Base-by-base conservation (phyloP, 106 monocot genomes). In the Alisma plantagoaquatica region DNA sequence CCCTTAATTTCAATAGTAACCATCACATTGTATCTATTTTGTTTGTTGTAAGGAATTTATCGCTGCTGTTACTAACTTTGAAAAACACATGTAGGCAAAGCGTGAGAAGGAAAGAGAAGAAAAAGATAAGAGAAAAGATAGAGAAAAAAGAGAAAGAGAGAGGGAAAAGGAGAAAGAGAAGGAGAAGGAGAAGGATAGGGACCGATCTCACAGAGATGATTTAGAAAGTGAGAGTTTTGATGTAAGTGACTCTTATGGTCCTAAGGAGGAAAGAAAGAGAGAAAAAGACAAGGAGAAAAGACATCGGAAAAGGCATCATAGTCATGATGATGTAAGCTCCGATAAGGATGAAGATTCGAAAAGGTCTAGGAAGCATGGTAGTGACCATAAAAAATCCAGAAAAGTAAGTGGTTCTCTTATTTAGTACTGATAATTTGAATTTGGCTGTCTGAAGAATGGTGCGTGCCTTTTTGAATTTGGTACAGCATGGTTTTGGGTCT, bases 211-310 rank as follows among this genome's bases (percentile, higher is more conserved):
- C 49, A 94, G 72, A 47, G 83, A 86, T 42, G 92, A 94, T 23
- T 43, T 33, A 28, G 80, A 80, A 27, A 59, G 49, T 47, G 80
- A 78, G 46, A 68, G 23, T 70, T 47, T 57, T 60, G 98, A 90
- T 63, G 57, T 57, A 25, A 20, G 43, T 26, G 82, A 77, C 32
- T 54, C 43, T 33, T 75, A 80, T 60, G 62, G 59, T 27, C 31
- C 49, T 2, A 94, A 88, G 70, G 70, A 62, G 20, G 85, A 90
- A 6, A 85, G 48, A 48, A 90, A 72, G 33, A 76, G 64, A 42
- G 96, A 98, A 14, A 90, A 79, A 32, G 89, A 98, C 23, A 98
- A 68, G 67, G 96, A 98, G 16, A 84, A 81, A 56, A 98, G 82
- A 64, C 79, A 98, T 43, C 66, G 90, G 33, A 98, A 82, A 44